Base-by-base conservation (phyloP, 768 basidiomycete genomes). In the Russula olivacea region DNA sequence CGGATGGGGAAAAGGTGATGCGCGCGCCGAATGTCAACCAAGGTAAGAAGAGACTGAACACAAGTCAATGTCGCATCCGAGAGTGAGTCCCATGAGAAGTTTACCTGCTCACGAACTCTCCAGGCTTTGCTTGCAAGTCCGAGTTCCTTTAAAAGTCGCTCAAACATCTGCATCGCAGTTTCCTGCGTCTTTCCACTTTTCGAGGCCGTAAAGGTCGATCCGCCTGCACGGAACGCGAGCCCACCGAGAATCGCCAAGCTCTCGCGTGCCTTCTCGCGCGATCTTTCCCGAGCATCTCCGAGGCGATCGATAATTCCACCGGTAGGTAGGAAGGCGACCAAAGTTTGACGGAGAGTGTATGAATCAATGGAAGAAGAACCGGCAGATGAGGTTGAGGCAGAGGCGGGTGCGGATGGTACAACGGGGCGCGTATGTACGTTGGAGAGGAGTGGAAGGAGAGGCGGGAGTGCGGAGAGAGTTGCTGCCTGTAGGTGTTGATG, bases 91-190 rank as follows among this genome's bases (percentile, higher is more conserved):
- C 19, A 30, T 43, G 19, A 51, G n/a, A 14, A 74, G 84, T 4
- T 68, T 71, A 88, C 91, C 81, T 93, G 93, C 74, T 96, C 93
- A 58, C 89, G 80, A 41, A 91, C 86, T 74, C 88, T 87, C 84
- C 88, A 88, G 9, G 88, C 87, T 77, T 94, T 95, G 74, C 89
- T 92, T 48, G 75, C 76, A 43, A 95, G 73, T 3, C 88, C 93
- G 7, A 71, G 77, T 68, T 95, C 93, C 68, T 81, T 83, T 64
- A 95, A 58, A 67, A 81, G 80, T 50, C 83, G 78, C 72, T 94
- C 92, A 67, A 91, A 89, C 34, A 85, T 76, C 68, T 77, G 76
- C 54, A 88, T 72, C 12, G 89, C 87, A 17, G 84, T 83, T 74
- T 93, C 90, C 17, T 78, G 77, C 28, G 83, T 81, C 72, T 91